These are phyloP conservation scores for Fusarium nanum DNA, from an alignment of 2,329 filamentous ascomycete species.

Conservation along the genomic window DNA sequence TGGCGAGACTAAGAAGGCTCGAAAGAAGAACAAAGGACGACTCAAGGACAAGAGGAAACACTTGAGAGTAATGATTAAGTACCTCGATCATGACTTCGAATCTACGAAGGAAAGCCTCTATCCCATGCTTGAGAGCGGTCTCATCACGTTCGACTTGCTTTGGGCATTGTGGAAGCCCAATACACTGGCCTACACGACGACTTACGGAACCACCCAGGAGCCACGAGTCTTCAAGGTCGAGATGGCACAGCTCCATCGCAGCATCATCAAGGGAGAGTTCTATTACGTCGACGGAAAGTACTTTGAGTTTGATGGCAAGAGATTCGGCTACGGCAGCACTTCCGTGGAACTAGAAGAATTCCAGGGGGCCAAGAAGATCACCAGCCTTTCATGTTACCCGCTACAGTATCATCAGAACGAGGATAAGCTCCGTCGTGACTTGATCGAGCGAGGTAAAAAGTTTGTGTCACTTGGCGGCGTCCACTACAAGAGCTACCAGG, in stretches of 20 bases:
- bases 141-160: constrained; percentile 88
- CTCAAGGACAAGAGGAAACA: constrained; percentile 70
- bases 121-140: constrained; percentile 81
- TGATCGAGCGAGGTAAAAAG: constrained; percentile 85
- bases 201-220: constrained; percentile 80
- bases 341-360: constrained; percentile 78
- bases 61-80: constrained; percentile 78
- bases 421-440: constrained; percentile 68
- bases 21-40: constrained; percentile 70
- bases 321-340: constrained; percentile 80
- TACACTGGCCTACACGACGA: constrained; percentile 80
- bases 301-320: constrained; percentile 89
- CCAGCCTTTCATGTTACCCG: constrained; percentile 80
- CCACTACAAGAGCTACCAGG: constrained; percentile 84
- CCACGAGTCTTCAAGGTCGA: constrained; percentile 87
- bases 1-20: constrained; percentile 64
- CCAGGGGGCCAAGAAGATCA: constrained; percentile 85
- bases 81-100: constrained; percentile 84
- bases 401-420: constrained; percentile 83
- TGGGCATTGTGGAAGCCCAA: constrained; percentile 93
- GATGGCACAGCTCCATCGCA: constrained; percentile 75
- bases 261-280: constrained; percentile 77
- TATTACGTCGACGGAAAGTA: constrained; percentile 84
- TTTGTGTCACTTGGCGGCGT: constrained; percentile 85
- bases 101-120: constrained; percentile 81